Conservation (phyloP, 139 green algal species). For the Dunaliella primolecta region DNA sequence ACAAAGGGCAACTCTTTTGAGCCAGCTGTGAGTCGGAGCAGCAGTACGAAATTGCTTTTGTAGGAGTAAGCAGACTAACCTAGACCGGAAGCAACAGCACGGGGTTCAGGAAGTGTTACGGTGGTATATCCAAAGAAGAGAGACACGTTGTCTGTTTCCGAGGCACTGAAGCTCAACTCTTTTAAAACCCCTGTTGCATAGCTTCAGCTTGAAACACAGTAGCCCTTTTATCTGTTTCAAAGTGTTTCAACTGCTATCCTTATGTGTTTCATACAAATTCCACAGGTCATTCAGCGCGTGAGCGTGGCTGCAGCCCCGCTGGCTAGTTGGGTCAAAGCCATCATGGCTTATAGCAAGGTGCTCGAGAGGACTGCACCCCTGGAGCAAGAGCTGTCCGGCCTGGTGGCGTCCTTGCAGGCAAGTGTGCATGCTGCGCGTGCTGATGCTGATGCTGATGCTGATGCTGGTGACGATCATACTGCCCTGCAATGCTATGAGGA, state of each 20-base stretch:
- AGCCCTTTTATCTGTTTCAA: too few relatives aligned
- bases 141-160: too few relatives aligned
- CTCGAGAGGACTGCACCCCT: constrained; percentile 65
- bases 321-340: constrained; percentile 74
- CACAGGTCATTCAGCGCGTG: constrained; percentile 64
- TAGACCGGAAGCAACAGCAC: not conserved
- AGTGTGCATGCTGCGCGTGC: too few relatives aligned
- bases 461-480: too few relatives aligned
- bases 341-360: constrained; percentile 47
- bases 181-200: too few relatives aligned
- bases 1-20: constrained; percentile 68
- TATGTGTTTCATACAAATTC: too few relatives aligned
- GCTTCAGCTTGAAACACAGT: too few relatives aligned
- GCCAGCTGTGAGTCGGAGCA: constrained; percentile 37
- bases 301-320: constrained; percentile 74
- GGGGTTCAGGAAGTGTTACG: not conserved
- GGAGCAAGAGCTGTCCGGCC: constrained; percentile 52
- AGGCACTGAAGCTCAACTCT: too few relatives aligned
- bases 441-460: too few relatives aligned
- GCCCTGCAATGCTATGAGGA: too few relatives aligned
- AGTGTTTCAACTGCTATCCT: too few relatives aligned
- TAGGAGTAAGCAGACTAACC: not conserved
- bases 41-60: not conserved
- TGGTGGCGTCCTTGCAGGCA: constrained; percentile 42
- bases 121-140: too few relatives aligned